Percentiles rank a stretch among this genome's conserved stretches.
These are phyloP conservation scores for Boletus speciosus DNA, from an alignment of 768 basidiomycete genomes.

Conservation along the genomic window DNA sequence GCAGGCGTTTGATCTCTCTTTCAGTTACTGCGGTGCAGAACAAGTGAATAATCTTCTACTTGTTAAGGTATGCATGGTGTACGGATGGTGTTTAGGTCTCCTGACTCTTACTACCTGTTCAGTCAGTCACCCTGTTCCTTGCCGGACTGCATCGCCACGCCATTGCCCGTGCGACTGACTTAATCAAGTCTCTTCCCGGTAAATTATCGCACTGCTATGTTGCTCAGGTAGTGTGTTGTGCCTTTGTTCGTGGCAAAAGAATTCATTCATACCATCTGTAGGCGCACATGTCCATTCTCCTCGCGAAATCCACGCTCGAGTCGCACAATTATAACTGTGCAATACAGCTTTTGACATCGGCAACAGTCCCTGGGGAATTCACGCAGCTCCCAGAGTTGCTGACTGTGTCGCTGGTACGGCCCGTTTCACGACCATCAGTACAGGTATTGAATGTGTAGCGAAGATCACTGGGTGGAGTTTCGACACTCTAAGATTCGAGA, in stretches of 20 bases:
- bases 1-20: conserved; percentile 17
- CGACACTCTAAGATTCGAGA: conserved; percentile 1
- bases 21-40: conserved; percentile 3
- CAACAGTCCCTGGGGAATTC: background rate
- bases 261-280: background rate
- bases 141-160: conserved; percentile 1
- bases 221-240: conserved; percentile 8
- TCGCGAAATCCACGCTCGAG: conserved; percentile 10
- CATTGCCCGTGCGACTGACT: conserved; percentile 5
- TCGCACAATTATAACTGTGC: conserved; percentile 5
- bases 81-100: background rate
- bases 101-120: background rate
- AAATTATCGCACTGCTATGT: background rate
- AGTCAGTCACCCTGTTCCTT: conserved; percentile 12
- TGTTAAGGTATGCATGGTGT: conserved; percentile 6
- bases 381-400: conserved; percentile 6
- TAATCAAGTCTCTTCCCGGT: background rate
- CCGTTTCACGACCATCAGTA: background rate
- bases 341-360: conserved; percentile 5
- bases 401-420: conserved; percentile 15
- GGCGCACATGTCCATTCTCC: conserved; percentile 12
- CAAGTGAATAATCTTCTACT: conserved; percentile 11
- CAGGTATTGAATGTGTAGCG: background rate
- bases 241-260: background rate
- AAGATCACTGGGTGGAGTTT: conserved; percentile 20